Evolutionary conservation across 1,284 basidiomycete genomes (phyloP).

Genomic region (Peniophora sp.): DNA sequence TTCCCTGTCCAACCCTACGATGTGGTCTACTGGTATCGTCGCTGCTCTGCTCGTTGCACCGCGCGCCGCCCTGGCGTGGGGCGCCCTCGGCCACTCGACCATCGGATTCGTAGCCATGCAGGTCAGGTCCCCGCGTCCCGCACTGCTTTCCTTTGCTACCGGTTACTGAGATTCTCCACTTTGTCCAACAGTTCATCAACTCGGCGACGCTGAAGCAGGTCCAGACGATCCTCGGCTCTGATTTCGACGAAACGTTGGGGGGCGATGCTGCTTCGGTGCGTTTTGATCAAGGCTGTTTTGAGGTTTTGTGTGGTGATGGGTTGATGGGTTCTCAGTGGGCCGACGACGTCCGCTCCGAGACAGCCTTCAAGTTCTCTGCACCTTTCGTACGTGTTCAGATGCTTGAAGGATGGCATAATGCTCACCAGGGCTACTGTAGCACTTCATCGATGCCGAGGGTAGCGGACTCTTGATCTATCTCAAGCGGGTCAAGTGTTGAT

Average conservation of each 20-base stretch:
- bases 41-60: background rate
- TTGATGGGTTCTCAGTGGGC: background rate
- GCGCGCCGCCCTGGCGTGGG: background rate
- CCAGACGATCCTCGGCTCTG: background rate
- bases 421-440: conserved; percentile 8
- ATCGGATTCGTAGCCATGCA: conserved; percentile 1
- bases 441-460: conserved; percentile 46
- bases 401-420: no score
- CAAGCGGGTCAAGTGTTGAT: background rate
- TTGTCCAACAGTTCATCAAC: background rate
- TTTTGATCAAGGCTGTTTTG: background rate
- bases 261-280: background rate
- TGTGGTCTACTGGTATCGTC: background rate
- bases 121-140: background rate
- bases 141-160: no score
- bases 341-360: background rate
- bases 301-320: background rate
- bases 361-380: background rate
- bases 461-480: conserved; percentile 2
- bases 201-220: background rate
- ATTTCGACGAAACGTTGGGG: background rate
- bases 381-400: background rate
- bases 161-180: no score
- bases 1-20: no score
- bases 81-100: background rate